Base-by-base conservation (phyloP, 2,329 filamentous ascomycete species). In the Dactylellina cionopaga region DNA sequence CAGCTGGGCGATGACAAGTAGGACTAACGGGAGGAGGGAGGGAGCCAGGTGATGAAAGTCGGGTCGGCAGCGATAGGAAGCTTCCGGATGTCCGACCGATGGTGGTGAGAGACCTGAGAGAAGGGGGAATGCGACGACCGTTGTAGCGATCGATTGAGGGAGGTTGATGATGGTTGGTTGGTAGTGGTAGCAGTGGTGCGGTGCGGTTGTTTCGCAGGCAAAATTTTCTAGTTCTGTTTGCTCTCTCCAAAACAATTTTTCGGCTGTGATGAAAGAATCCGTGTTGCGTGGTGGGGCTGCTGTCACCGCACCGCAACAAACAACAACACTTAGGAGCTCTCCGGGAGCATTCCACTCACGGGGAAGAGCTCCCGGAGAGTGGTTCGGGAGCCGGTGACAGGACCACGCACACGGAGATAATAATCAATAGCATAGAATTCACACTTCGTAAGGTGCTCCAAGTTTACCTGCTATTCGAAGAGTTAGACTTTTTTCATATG, bases 161-260 rank as follows among this genome's bases (percentile, higher is more conserved):
- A 27, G 31, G 43, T 41, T 41, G 58, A 24, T 15, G 17, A 22
- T 35, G 27, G 29, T 15, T 54, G 19, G 31, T 10, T 27, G 22
- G 13, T 51, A 29, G 49, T 37, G 49, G 35, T 54, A 29, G 10
- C 13, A 29, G 29, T 39, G 9, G 46, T 63, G 56, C 49, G 41
- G 56, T 70, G 55, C 58, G 63, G 64, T 46, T 43, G 65, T 49
- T 49, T 41, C 35, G 59, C 59, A 64, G 59, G 59, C 59, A 64
- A 71, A 71, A 33, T 63, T 56, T 62, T 63, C 55, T 70, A 24
- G 46, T 44, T 54, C 31, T 31, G 37, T 54, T 70, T 49, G 11
- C 31, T 55, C n/a, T n/a, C n/a, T n/a, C n/a, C n/a, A n/a, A n/a
- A n/a, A n/a, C n/a, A n/a, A n/a, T 47, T 49, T 60, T 39, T 39